These are phyloP conservation scores for Mycena sp. DNA, from an alignment of 1,284 basidiomycete genomes.

Conservation along the genomic window DNA sequence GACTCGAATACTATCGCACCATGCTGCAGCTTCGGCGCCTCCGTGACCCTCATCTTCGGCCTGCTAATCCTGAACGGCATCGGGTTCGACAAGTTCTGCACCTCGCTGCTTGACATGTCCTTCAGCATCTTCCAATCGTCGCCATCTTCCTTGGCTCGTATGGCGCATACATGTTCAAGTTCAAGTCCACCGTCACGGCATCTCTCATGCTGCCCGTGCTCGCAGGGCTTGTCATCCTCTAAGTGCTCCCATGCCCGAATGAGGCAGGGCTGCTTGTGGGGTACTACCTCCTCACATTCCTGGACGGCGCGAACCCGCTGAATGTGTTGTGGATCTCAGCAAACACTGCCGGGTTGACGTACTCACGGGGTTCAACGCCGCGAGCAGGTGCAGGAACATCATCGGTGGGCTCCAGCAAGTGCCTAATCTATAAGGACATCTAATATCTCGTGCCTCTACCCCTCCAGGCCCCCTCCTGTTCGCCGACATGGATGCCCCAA, in stretches of 20 bases:
- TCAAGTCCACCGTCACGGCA: conserved; percentile 19
- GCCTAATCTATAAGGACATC: too few species aligned
- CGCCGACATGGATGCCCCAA: conserved; percentile 21
- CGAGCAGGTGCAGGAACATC: conserved; percentile 28
- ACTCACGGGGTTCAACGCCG: conserved; percentile 21
- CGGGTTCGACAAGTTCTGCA: conserved; percentile 28
- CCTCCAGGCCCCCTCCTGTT: conserved; percentile 26
- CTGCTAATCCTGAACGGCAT: conserved; percentile 29
- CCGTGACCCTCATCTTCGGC: conserved; percentile 29
- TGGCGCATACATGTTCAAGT: conserved; percentile 16
- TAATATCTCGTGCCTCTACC: neutral
- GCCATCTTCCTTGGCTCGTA: conserved; percentile 25
- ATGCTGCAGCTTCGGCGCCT: conserved; percentile 30
- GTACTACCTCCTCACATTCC: conserved; percentile 30
- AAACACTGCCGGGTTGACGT: conserved; percentile 30
- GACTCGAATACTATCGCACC: too few species aligned
- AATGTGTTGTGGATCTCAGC: conserved; percentile 32
- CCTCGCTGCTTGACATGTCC: conserved; percentile 29
- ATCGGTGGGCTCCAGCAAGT: conserved; percentile 14
- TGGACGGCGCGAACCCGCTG: conserved; percentile 20
- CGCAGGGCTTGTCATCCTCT: conserved; percentile 25
- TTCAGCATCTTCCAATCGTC: conserved; percentile 28
- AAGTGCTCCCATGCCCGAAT: conserved; percentile 9
- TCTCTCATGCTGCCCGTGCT: conserved; percentile 23
- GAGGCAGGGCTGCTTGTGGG: conserved; percentile 24